Base-by-base conservation (phyloP, 495 filamentous ascomycete species). In the Gamarada debralockiae region DNA sequence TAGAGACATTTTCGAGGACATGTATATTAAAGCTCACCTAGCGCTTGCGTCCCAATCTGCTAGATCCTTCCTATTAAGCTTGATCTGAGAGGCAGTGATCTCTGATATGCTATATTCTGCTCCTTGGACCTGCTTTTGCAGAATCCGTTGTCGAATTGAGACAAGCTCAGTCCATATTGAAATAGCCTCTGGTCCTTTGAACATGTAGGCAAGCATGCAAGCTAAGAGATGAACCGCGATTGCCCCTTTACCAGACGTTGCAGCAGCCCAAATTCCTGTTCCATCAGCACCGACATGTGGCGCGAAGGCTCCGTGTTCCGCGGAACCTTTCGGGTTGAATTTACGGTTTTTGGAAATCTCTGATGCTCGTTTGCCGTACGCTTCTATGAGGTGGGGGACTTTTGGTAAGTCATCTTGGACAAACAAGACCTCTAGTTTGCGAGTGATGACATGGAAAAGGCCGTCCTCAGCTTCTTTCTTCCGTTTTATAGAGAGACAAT, bases 261-360 rank as follows among this genome's bases (percentile, higher is more conserved):
- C 67, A 0, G 67, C 60, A 22, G 66, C 67, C 67, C 67, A 68
- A 9, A 70, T 53, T 3, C 47, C 38, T 3, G 64, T 66, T 8
- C 48, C 62, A 40, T 70, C 67, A 8, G 55, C 48, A 3, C 70
- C 70, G 23, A 55, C 42, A 15, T 65, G 40, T 3, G 48, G 38
- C 8, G 49, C 42, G 44, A 73, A 73, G 0, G 58, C 12, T 1
- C 61, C 61, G 33, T 58, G 6, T 2, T 12, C 41, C 29, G 23
- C 18, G 4, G 14, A 21, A 5, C 31, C 46, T 34, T 46, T 36
- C 17, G 62, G 37, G 27, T 65, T 56, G 14, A 42, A 24, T 7
- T 23, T 31, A 15, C 45, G 37, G 10, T 29, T 34, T 18, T 49
- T 40, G 3, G 55, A 43, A 29, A 67, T 66, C 46, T 65, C 65